Conservation (phyloP, 1,284 basidiomycete genomes). For the Ceratobasidium sp. region DNA sequence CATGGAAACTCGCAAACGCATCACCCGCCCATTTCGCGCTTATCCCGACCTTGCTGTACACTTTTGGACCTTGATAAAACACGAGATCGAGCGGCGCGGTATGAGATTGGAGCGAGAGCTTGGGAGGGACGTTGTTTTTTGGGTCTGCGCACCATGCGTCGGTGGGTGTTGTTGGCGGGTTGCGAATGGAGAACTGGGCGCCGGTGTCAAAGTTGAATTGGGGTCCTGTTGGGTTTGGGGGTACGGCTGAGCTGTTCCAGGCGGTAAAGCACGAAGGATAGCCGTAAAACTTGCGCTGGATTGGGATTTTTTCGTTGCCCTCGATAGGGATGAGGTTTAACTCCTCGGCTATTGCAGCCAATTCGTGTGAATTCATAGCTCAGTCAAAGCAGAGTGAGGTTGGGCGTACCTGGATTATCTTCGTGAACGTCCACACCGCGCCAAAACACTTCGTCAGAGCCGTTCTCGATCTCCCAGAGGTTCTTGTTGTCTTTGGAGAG, state of each 20-base stretch:
- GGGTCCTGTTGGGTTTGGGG: background rate
- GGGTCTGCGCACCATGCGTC: constrained; percentile 32
- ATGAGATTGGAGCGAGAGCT: constrained; percentile 12
- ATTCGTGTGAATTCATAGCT: background rate
- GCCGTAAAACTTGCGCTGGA: constrained; percentile 19
- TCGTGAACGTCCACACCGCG: constrained; percentile 22
- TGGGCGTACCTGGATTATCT: constrained; percentile 28
- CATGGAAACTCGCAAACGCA: constrained; percentile 35
- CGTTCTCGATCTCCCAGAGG: constrained; percentile 55
- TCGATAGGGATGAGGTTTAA: background rate
- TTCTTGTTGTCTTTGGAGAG: constrained; percentile 45
- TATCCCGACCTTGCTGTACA: background rate
- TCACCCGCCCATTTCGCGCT: constrained; percentile 11
- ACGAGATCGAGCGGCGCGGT: constrained; percentile 29
- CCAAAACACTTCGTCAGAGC: constrained; percentile 45
- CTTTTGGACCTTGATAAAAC: constrained; percentile 20
- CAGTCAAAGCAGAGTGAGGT: background rate
- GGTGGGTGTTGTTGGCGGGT: background rate
- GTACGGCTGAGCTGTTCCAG: constrained; percentile 14
- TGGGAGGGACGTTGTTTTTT: constrained; percentile 10
- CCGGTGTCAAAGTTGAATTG: constrained; percentile 14
- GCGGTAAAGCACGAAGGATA: constrained; percentile 33
- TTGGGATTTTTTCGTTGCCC: background rate
- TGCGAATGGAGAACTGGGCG: constrained; percentile 25
- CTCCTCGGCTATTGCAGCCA: constrained; percentile 18